Base-by-base conservation (phyloP, 805 yeast species). In the Barnettozyma wickerhamii region DNA sequence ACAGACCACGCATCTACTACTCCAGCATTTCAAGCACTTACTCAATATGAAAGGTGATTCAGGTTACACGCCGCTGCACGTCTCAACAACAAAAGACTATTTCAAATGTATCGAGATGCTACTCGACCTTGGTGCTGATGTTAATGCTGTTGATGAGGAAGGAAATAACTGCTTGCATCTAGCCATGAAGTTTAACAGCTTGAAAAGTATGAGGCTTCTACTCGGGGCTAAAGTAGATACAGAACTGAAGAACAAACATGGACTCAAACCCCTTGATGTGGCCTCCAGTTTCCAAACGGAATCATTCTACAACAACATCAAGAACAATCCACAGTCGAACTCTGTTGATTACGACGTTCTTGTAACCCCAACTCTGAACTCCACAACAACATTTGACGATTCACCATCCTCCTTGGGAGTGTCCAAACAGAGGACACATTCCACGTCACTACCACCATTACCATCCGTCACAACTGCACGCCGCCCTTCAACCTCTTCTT, bases 101-200 rank as follows among this genome's bases (percentile, higher is more conserved):
- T 72, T 72, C 43, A 81, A 79, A 28, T 81, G 90, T 48, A 67
- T 83, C 34, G 76, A 72, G 46, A 61, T 85, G 31, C 62, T 88
- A 17, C 63, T 87, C 4, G 83, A 83, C 28, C 75, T 82, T 41
- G 93, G 90, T 7, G 95, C 95, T 3, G 83, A 86, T 52, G 69
- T 88, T 34, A 80, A 84, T 50, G 58, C 78, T 5, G 80, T 77
- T 40, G 95, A 93, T 56, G 64, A 68, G 9, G 74, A 75, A 13
- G 95, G 93, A 1, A 85, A 88, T 55, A 81, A 95, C 3, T 87
- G 96, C 0, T 64, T 91, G 31, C 98, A 91, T 61, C 67, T 84
- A 38, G 95, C 96, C 0, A 72, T 86, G 49, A 81, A 83, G 41
- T 76, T 71, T 51, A 91, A 90, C 6, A 74, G 77, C 45, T 52